Evolutionary conservation across 768 basidiomycete species (phyloP).

Genomic region (Boletus coccyginus): DNA sequence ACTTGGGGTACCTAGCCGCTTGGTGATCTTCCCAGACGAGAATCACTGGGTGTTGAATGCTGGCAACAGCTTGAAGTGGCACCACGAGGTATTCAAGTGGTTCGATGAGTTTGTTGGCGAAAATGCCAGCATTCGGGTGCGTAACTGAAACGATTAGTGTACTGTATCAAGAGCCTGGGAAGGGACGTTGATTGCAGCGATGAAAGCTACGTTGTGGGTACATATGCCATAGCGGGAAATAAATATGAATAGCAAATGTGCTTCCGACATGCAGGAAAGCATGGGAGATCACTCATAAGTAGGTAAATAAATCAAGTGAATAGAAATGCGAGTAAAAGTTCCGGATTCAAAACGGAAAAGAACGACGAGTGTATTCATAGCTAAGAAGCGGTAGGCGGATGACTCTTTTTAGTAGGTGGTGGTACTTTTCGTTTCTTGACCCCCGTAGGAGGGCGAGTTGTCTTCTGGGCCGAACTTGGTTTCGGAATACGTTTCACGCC

Average conservation of each 20-base stretch:
- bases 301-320: slow-evolving; percentile 10
- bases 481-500: slow-evolving; percentile 28
- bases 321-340: neutral
- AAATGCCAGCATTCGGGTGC: slow-evolving; percentile 1
- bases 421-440: slow-evolving; percentile 24
- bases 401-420: slow-evolving; percentile 10
- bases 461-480: slow-evolving; percentile 2
- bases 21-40: slow-evolving; percentile 86
- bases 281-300: slow-evolving; percentile 5
- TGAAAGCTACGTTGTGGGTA: slow-evolving; percentile 6
- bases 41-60: slow-evolving; percentile 91
- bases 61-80: slow-evolving; percentile 90
- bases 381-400: slow-evolving; percentile 1
- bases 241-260: neutral
- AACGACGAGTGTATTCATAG: slow-evolving; percentile 3
- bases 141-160: slow-evolving; percentile 7
- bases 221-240: neutral
- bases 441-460: neutral
- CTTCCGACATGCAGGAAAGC: slow-evolving; percentile 8
- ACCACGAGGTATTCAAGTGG: slow-evolving; percentile 92
- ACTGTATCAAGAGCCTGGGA: neutral
- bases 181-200: neutral
- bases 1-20: slow-evolving; percentile 65
- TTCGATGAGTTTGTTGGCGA: slow-evolving; percentile 65
- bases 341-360: neutral